Evolutionary conservation across 2,329 filamentous ascomycete genomes (phyloP).

Genomic region (Botrytis tulipae): DNA sequence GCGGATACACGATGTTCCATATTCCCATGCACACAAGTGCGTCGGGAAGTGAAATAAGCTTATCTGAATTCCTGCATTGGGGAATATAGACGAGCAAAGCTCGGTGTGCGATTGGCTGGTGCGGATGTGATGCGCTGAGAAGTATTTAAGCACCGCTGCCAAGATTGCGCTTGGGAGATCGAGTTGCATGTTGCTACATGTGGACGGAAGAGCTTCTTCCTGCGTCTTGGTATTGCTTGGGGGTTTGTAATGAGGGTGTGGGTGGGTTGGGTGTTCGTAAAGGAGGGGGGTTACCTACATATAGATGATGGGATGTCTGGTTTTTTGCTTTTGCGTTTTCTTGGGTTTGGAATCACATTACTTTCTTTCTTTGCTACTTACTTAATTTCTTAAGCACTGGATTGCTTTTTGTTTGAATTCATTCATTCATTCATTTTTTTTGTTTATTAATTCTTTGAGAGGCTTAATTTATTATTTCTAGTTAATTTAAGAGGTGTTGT

Average conservation of each 20-base stretch:
- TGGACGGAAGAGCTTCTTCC: neutral
- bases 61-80: neutral
- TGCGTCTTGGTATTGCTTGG: conserved; percentile 1
- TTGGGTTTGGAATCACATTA: neutral
- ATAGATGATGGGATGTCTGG: neutral
- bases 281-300: neutral
- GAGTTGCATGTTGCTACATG: neutral
- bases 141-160: neutral
- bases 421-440: conserved; percentile 13
- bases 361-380: neutral
- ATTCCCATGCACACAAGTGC: neutral
- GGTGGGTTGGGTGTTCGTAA: neutral
- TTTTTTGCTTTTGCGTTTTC: neutral
- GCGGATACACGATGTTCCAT: neutral
- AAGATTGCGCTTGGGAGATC: neutral
- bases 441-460: conserved; percentile 17
- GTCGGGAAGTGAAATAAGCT: neutral
- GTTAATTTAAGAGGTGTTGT: conserved; percentile 27
- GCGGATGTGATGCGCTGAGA: too few relatives aligned
- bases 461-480: conserved; percentile 12
- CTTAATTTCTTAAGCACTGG: conserved; percentile 37
- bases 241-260: neutral
- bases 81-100: neutral
- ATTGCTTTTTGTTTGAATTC: conserved; percentile 36
- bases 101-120: neutral